Percentiles rank a stretch among this genome's conserved stretches.
These are phyloP conservation scores for Brasenia schreberi DNA, from an alignment of 164 flowering plant genomes.

Conservation along the genomic window DNA sequence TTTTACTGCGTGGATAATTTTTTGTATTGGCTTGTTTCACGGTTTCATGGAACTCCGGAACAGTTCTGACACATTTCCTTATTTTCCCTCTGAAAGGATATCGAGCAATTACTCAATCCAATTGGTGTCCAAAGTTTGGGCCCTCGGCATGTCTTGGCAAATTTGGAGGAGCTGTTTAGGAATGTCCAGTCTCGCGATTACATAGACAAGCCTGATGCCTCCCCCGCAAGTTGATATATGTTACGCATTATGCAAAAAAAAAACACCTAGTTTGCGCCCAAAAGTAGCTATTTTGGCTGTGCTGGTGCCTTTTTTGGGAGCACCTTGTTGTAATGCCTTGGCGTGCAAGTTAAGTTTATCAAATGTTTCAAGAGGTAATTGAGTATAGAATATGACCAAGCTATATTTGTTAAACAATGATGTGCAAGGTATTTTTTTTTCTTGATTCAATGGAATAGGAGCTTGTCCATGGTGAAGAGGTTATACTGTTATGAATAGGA, in stretches of 20 bases:
- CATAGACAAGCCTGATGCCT: conserved; percentile 16
- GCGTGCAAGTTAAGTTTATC: too few species aligned
- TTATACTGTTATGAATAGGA: too few species aligned
- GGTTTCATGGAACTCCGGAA: not conserved
- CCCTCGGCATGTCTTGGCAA: conserved; percentile 76
- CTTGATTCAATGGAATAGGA: too few species aligned
- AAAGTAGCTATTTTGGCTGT: not conserved
- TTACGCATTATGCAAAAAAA: not conserved
- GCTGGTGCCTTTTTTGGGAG: not conserved
- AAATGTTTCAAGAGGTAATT: not conserved
- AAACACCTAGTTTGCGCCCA: not conserved
- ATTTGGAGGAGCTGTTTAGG: conserved; percentile 64
- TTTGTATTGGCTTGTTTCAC: not conserved
- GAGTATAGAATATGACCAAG: not conserved
- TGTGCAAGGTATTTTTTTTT: too few species aligned
- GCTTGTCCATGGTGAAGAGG: too few species aligned
- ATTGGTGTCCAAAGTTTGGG: conserved; percentile 76
- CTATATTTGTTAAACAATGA: not conserved
- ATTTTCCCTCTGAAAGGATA: conserved; percentile 30
- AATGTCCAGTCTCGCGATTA: conserved; percentile 49
- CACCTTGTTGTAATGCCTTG: not conserved
- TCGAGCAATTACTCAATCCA: conserved; percentile 80
- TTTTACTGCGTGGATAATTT: not conserved
- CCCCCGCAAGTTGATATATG: not conserved
- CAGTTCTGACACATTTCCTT: conserved; percentile 1